Base-by-base conservation (phyloP, 495 filamentous ascomycete species). In the Chaetomium cochliodes region DNA sequence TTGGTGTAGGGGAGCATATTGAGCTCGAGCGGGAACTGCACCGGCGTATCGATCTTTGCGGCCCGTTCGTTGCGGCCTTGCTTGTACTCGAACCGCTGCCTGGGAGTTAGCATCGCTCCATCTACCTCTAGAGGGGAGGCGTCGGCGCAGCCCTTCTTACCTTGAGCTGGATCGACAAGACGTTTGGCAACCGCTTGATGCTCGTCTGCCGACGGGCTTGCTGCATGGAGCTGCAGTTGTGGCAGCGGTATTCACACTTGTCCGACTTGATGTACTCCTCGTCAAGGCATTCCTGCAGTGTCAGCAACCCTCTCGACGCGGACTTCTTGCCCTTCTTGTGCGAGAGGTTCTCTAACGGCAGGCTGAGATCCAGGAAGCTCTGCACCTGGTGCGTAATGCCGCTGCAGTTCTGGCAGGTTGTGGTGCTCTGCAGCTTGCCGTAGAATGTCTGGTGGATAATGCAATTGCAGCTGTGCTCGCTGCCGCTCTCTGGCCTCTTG, bases 121-220 rank as follows among this genome's bases (percentile, higher is more conserved):
- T 37, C 33, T 57, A 25, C 1, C 2, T 8, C 6, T 11, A n/a
- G 7, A 57, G 2, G 23, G n/a, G 28, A 30, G 46, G 15, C 9
- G 8, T 37, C 8, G 8, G 33, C 33, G 33, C 5, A 11, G 33
- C 6, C 33, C 33, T 37, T 59, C 77, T 47, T 76, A 92, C 91
- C 86, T 97, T 96, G 33, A 97, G 80, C 69, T 96, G 92, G 73
- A 97, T 92, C 61, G 90, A 89, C n/a, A 96, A 77, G 25, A 96
- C 91, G 26, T 91, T 90, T 0, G 92, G 92, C 42, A 96, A 79
- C 64, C 85, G 84, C 71, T 88, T 88, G 60, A 97, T 89, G 54
- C 85, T 87, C 33, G 94, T 81, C 66, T 92, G 89, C 74, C 94
- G 91, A 25, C 86, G 89, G 2, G 90, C 91, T 63, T 88, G 85